Conservation (phyloP, 1,284 basidiomycete genomes). For the Cutaneotrichosporon cavernicola region DNA sequence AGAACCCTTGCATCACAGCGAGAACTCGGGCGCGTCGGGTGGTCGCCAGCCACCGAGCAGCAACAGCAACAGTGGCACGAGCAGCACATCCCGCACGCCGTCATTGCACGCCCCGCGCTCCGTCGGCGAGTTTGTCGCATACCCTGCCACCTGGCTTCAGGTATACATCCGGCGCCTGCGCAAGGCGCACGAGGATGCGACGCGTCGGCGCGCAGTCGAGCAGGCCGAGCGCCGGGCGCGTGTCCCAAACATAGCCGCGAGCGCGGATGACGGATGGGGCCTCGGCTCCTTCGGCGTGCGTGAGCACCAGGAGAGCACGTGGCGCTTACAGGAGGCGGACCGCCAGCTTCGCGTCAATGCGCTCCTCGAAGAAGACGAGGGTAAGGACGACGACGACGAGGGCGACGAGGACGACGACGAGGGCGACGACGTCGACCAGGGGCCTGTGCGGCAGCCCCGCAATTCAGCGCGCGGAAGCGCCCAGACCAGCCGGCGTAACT, state of each 20-base stretch:
- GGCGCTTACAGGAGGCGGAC: constrained; percentile 41
- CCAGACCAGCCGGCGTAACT: constrained; percentile 4
- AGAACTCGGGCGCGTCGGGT: constrained; percentile 12
- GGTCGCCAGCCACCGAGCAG: constrained; percentile 14
- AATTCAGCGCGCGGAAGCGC: constrained; percentile 1
- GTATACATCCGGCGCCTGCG: constrained; percentile 48
- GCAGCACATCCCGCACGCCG: constrained; percentile 48
- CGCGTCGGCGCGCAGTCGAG: constrained; percentile 44
- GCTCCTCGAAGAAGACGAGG: constrained; percentile 39
- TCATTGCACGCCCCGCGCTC: constrained; percentile 42
- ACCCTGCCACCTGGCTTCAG: constrained; percentile 46
- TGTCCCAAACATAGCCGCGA: constrained; percentile 34
- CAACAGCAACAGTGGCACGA: constrained; percentile 44
- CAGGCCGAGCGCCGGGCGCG: constrained; percentile 42
- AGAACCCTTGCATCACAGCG: constrained; percentile 14
- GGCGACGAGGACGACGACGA: constrained; percentile 41
- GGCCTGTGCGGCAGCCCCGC: not conserved
- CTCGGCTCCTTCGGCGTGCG: constrained; percentile 68
- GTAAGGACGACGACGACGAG: constrained; percentile 29
- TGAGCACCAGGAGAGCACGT: constrained; percentile 51
- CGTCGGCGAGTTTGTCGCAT: constrained; percentile 40
- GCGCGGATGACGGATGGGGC: constrained; percentile 58
- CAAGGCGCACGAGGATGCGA: constrained; percentile 51
- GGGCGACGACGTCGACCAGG: not conserved
- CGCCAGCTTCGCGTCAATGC: constrained; percentile 37